Evolutionary conservation across 1,284 basidiomycete species (phyloP).

Genomic region (Irpex sp.): DNA sequence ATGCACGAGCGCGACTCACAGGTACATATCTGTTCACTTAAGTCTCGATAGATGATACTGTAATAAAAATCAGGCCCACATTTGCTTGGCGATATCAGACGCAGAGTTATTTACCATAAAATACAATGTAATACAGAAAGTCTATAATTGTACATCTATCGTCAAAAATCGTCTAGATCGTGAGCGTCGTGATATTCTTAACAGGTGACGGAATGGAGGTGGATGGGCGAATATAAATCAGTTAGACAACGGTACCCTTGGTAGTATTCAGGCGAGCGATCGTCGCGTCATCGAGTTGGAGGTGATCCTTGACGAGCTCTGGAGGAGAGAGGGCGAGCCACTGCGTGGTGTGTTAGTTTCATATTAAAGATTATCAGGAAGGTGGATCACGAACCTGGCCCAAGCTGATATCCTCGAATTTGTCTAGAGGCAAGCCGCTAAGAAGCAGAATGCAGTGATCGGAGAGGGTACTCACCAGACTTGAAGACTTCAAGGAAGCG

Average conservation of each 20-base stretch:
- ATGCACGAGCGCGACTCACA: no score
- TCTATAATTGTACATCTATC: background rate
- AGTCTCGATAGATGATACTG: no score
- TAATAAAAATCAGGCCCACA: no score
- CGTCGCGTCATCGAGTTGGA: constrained; percentile 49
- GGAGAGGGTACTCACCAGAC: constrained; percentile 33
- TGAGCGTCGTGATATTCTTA: background rate
- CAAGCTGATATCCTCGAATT: constrained; percentile 58
- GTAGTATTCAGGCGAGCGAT: constrained; percentile 51
- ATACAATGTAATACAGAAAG: background rate
- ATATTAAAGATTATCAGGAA: constrained; percentile 5
- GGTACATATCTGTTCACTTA: no score
- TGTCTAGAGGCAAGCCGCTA: constrained; percentile 29
- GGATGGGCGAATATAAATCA: background rate
- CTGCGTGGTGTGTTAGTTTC: constrained; percentile 24
- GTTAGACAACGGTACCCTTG: constrained; percentile 39
- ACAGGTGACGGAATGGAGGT: background rate
- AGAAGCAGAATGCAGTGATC: background rate
- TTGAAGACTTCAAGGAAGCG: constrained; percentile 64
- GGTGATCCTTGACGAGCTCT: constrained; percentile 57
- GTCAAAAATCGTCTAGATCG: background rate
- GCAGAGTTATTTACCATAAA: background rate
- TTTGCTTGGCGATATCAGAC: no score
- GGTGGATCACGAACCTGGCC: constrained; percentile 34
- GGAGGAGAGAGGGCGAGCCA: constrained; percentile 70